Evolutionary conservation across 1,284 basidiomycete species (phyloP).

Genomic region (Ganoderma resinaceum): DNA sequence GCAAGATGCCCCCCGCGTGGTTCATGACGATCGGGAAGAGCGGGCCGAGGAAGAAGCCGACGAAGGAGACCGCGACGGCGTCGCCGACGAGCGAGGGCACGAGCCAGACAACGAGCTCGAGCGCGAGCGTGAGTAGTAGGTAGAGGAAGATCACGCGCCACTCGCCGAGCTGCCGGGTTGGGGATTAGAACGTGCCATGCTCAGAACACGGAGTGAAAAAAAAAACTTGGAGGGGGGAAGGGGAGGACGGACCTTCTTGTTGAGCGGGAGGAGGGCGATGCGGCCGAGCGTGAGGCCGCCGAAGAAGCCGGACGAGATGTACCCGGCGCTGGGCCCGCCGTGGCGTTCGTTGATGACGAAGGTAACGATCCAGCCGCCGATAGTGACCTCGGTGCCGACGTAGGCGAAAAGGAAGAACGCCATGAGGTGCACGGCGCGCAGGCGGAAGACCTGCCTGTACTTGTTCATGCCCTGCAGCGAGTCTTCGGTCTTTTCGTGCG

Average conservation of each 20-base stretch:
- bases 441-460: slow-evolving; percentile 45
- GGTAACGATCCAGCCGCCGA: slow-evolving; percentile 60
- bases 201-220: too few relatives aligned
- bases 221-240: too few relatives aligned
- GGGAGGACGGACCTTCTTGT: slow-evolving; percentile 45
- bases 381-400: slow-evolving; percentile 55
- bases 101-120: slow-evolving; percentile 61
- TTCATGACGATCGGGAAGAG: slow-evolving; percentile 64
- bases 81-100: slow-evolving; percentile 59
- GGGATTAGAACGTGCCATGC: too few relatives aligned
- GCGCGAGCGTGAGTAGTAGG: too few relatives aligned
- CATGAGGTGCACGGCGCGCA: slow-evolving; percentile 48
- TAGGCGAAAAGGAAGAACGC: slow-evolving; percentile 53
- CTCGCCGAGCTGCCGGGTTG: too few relatives aligned
- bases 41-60: slow-evolving; percentile 58
- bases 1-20: slow-evolving; percentile 53
- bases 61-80: slow-evolving; percentile 59
- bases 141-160: too few relatives aligned
- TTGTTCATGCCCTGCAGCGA: slow-evolving; percentile 38
- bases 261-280: slow-evolving; percentile 55
- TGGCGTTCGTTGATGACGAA: slow-evolving; percentile 51
- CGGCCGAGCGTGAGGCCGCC: slow-evolving; percentile 53
- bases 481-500: slow-evolving; percentile 34
- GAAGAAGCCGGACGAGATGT: slow-evolving; percentile 58
- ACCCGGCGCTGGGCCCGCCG: slow-evolving; percentile 54